phyloP scores from a whole-genome alignment of 176 grass and related monocot species.

The Lolium multiflorum region DNA sequence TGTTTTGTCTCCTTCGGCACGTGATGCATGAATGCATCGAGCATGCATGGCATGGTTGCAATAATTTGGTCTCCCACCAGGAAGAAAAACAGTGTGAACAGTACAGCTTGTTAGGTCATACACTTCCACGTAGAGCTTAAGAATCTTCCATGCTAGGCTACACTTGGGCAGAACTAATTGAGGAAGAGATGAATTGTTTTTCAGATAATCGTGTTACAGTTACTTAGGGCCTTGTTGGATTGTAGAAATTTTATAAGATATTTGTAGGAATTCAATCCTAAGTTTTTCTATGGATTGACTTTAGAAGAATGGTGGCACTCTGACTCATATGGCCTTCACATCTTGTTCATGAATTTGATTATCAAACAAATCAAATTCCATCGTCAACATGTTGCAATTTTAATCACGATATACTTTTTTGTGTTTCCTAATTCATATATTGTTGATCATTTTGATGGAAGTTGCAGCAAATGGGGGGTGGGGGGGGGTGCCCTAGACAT shows the following conservation, averaged over 20 bases:
- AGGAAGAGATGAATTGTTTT: background rate
- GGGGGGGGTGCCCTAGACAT: no score
- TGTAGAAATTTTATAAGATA: background rate
- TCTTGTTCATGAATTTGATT: background rate
- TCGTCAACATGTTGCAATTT: no score
- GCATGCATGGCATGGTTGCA: background rate
- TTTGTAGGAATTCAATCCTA: background rate
- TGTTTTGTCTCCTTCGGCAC: conserved; percentile 29
- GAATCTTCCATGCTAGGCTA: background rate
- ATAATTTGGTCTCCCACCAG: conserved; percentile 34
- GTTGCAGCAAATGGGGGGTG: no score
- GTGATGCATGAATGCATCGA: background rate
- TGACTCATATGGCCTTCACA: background rate
- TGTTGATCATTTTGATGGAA: no score
- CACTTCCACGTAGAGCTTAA: background rate
- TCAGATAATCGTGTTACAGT: background rate
- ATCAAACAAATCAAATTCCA: no score
- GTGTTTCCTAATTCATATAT: no score
- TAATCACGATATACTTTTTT: no score
- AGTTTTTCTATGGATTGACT: background rate
- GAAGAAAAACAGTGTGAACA: background rate
- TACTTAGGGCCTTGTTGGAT: background rate
- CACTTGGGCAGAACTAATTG: background rate
- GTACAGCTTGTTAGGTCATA: background rate
- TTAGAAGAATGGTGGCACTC: background rate